These are phyloP conservation scores for Acacia melanoxylon DNA, from an alignment of 306 rosid genomes.

Conservation along the genomic window DNA sequence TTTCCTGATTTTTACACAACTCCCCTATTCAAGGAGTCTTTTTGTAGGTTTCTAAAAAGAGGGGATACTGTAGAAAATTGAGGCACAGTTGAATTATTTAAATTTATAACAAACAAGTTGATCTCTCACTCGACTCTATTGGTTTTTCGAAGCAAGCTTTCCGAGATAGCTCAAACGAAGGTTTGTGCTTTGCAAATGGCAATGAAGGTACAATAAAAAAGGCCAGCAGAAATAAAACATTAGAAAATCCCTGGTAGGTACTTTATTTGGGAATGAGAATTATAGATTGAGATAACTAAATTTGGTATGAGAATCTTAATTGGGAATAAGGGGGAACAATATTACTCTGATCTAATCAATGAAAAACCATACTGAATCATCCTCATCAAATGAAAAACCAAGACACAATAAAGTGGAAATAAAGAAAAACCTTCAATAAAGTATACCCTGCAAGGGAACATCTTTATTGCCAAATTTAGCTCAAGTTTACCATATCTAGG, in stretches of 20 bases:
- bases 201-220: not conserved
- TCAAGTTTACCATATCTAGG: not conserved
- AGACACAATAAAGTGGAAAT: not conserved
- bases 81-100: not conserved
- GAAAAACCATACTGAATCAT: slow-evolving; percentile 29
- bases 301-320: too few relatives aligned
- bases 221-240: too few relatives aligned
- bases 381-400: slow-evolving; percentile 10
- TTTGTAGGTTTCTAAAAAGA: not conserved
- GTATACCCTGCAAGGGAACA: not conserved
- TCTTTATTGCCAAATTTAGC: not conserved
- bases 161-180: slow-evolving; percentile 98
- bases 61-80: not conserved
- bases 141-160: slow-evolving; percentile 92
- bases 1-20: not conserved
- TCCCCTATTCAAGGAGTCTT: not conserved
- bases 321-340: too few relatives aligned
- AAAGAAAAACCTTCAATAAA: not conserved
- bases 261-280: too few relatives aligned
- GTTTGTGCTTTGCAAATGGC: slow-evolving; percentile 71
- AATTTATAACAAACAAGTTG: not conserved
- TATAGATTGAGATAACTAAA: too few relatives aligned
- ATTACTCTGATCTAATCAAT: too few relatives aligned
- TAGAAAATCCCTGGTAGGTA: too few relatives aligned
- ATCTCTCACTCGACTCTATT: slow-evolving; percentile 71